Evolutionary conservation across 768 basidiomycete species (phyloP), one percentile per base, ranked within the genome.

Genomic region (Clitopilus passeckerianus): DNA sequence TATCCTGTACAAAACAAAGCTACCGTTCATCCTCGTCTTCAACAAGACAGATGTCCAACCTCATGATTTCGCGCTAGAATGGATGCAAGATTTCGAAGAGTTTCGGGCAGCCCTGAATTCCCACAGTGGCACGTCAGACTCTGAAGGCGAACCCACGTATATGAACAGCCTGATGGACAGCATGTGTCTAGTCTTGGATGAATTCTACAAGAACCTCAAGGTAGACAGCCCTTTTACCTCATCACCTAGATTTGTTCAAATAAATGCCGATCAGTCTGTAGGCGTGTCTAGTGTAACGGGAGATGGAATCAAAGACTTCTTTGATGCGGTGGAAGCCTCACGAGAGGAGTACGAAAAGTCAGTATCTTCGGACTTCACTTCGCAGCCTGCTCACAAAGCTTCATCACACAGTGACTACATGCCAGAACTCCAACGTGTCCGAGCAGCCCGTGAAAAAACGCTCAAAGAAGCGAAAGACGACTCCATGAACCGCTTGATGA

Each of bases 141-240:
- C 86, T 5, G 89, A 95, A 62, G 95, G 92, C 55, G 97, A 96
- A 68, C 91, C 93, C 53, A 95, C 91, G 41, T 98, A 98, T 72
- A 97, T 98, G 95, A 95, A 93, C 70, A 95, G 93, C 69, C 77
- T 99, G 63, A 99, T 98, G 96, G 94, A 96, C 64, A 94, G 92
- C 69, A 98, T 99, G 97, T 95, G 95, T 70, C 74, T 99, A 56
- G 96, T 99, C 6, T 74, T 99, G 57, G 97, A 99, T 67, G 97
- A 98, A 69, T 99, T 99, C 66, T 99, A 99, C 75, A 93, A 95
- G 73, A 90, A 97, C 64, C 77, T 99, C 57, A 93, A 92, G 79
- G 95, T 93, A 55, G n/a, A 41, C 82, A 67, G 6, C 10, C 53
- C 33, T 27, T 53, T 55, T 12, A 24, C 34, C 43, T 55, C 23